phyloP scores from a whole-genome alignment of 495 filamentous ascomycete genomes.

The Penicillium verhagenii region DNA sequence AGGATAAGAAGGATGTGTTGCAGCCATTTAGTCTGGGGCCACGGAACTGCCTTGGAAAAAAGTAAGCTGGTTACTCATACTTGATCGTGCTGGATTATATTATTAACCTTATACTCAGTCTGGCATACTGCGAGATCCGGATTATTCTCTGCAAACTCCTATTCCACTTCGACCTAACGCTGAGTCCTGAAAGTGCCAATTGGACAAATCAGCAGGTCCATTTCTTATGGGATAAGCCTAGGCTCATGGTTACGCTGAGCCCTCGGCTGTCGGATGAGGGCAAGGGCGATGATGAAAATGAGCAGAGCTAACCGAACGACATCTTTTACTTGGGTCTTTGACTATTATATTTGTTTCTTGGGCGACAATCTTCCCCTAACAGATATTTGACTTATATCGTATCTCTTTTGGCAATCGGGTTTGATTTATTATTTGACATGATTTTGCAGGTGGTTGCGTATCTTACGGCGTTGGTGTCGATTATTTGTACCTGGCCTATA shows the following conservation, averaged over 20 bases:
- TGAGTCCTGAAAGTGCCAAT: conserved; percentile 28
- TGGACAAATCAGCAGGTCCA: conserved; percentile 45
- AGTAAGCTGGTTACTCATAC: too few species aligned
- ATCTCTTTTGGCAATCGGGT: too few species aligned
- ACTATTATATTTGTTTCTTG: too few species aligned
- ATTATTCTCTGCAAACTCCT: conserved; percentile 52
- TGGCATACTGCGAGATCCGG: conserved; percentile 57
- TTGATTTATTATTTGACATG: too few species aligned
- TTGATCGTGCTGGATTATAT: too few species aligned
- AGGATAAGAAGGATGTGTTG: conserved; percentile 35
- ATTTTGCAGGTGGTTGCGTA: too few species aligned
- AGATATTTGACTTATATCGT: too few species aligned
- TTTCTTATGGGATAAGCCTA: conserved; percentile 46
- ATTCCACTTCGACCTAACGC: conserved; percentile 51
- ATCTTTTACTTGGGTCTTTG: too few species aligned
- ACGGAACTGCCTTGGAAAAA: conserved; percentile 43
- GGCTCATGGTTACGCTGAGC: conserved; percentile 25
- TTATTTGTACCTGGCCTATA: too few species aligned
- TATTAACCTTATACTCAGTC: conserved; percentile 22
- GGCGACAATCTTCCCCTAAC: too few species aligned
- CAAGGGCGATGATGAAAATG: neutral
- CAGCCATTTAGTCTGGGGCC: conserved; percentile 46
- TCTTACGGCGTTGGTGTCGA: too few species aligned
- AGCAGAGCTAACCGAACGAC: too few species aligned
- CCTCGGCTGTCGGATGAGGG: neutral